These are phyloP conservation scores for Calocybe gangraenosa DNA, from an alignment of 768 basidiomycete genomes.

Conservation along the genomic window DNA sequence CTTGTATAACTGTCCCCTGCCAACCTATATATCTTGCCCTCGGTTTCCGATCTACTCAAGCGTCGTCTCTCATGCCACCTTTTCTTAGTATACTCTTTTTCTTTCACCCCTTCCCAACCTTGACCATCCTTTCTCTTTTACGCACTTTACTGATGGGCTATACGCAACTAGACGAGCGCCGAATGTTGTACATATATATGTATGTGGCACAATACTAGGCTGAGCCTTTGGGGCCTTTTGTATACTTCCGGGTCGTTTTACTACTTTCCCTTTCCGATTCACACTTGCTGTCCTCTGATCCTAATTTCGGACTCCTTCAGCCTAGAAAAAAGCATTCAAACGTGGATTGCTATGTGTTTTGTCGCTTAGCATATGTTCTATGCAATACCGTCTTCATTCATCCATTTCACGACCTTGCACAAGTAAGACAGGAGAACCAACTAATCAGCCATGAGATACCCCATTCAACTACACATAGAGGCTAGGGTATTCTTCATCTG, in stretches of 20 bases:
- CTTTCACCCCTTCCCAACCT: not conserved
- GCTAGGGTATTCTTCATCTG: too few species aligned
- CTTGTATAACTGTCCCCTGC: not conserved
- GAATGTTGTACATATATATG: constrained; percentile 1
- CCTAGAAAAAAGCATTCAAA: too few species aligned
- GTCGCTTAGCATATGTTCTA: too few species aligned
- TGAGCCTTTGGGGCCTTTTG: constrained; percentile 2
- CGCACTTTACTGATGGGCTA: constrained; percentile 6
- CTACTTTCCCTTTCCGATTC: too few species aligned
- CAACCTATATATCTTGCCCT: constrained; percentile 1
- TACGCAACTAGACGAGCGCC: constrained; percentile 3
- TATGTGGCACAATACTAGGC: constrained; percentile 3
- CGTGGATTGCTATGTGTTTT: too few species aligned
- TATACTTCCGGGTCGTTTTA: constrained; percentile 6
- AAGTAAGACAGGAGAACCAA: too few species aligned
- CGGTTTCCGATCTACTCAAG: not conserved
- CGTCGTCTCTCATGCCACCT: not conserved
- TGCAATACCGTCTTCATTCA: too few species aligned
- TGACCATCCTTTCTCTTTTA: not conserved
- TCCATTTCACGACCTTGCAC: too few species aligned
- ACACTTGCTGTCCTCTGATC: too few species aligned
- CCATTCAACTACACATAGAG: too few species aligned
- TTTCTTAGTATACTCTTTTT: not conserved
- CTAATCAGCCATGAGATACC: too few species aligned
- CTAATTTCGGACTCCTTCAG: too few species aligned